Evolutionary conservation across 805 yeast genomes (phyloP).

Genomic region (Candida saitoana): DNA sequence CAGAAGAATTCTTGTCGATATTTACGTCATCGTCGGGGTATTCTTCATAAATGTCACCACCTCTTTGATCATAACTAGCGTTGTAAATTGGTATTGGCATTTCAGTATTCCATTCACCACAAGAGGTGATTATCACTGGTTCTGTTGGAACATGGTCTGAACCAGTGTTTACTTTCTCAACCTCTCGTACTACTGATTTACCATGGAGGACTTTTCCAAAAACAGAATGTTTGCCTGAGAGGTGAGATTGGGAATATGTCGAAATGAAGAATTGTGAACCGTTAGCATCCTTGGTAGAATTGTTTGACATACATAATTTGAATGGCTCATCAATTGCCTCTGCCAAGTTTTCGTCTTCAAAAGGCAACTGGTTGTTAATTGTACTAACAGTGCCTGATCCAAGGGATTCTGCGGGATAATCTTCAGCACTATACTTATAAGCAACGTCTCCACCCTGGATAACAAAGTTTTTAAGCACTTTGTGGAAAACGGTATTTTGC

Average conservation of each 20-base stretch:
- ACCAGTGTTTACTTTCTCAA: constrained; percentile 46
- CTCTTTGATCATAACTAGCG: constrained; percentile 57
- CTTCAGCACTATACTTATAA: constrained; percentile 3
- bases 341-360: constrained; percentile 53
- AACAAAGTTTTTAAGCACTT: constrained; percentile 66
- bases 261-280: constrained; percentile 70
- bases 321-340: constrained; percentile 44
- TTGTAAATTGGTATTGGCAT: constrained; percentile 56
- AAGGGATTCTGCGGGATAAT: background rate
- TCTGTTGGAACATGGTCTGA: constrained; percentile 43
- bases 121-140: constrained; percentile 46
- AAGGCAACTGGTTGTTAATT: constrained; percentile 5
- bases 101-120: constrained; percentile 59
- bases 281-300: constrained; percentile 46
- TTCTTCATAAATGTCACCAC: constrained; percentile 73
- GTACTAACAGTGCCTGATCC: constrained; percentile 2
- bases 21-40: constrained; percentile 67
- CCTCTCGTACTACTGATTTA: constrained; percentile 62
- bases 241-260: constrained; percentile 66
- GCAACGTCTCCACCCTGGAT: constrained; percentile 62
- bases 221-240: constrained; percentile 70
- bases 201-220: constrained; percentile 71
- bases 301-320: constrained; percentile 62
- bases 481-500: constrained; percentile 50
- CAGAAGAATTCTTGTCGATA: constrained; percentile 56